These are phyloP conservation scores for Termitomyces sp. DNA, from an alignment of 768 basidiomycete genomes.

Conservation along the genomic window DNA sequence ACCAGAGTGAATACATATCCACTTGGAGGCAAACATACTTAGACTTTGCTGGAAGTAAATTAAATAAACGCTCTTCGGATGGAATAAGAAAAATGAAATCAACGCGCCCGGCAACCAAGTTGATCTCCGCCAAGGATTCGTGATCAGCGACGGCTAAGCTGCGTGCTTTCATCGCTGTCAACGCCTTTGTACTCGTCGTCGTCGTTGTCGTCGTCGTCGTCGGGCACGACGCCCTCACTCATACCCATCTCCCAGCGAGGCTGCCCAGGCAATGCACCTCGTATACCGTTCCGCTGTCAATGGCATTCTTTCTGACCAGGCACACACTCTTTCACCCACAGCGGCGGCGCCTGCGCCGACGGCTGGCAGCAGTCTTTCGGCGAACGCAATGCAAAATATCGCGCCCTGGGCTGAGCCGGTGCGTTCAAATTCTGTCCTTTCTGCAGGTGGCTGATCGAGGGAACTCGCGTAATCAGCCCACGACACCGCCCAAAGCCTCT, in stretches of 20 bases:
- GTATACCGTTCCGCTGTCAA: conserved; percentile 5
- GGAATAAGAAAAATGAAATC: background rate
- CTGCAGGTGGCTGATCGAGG: background rate
- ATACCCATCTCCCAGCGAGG: background rate
- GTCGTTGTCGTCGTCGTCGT: conserved; percentile 9
- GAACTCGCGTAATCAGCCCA: conserved; percentile 24
- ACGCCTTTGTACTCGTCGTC: conserved; percentile 2
- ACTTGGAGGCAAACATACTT: too few species aligned
- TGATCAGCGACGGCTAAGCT: background rate
- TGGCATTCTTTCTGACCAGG: conserved; percentile 1
- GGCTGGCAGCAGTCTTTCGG: background rate
- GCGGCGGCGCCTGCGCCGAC: background rate
- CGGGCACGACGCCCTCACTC: background rate
- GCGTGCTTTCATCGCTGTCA: conserved; percentile 9
- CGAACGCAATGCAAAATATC: conserved; percentile 4
- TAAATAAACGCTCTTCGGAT: background rate
- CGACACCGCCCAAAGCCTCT: conserved; percentile 36
- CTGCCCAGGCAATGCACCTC: conserved; percentile 7
- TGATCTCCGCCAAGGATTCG: background rate
- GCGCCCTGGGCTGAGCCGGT: conserved; percentile 16
- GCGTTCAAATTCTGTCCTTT: conserved; percentile 7
- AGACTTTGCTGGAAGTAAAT: too few species aligned
- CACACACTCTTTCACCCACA: background rate
- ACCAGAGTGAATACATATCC: too few species aligned
- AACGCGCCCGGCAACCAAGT: background rate